Percentiles rank a stretch among this genome's conserved stretches.
Conservation (phyloP, 2,329 filamentous ascomycete genomes). For the Colletotrichum sublineola region DNA sequence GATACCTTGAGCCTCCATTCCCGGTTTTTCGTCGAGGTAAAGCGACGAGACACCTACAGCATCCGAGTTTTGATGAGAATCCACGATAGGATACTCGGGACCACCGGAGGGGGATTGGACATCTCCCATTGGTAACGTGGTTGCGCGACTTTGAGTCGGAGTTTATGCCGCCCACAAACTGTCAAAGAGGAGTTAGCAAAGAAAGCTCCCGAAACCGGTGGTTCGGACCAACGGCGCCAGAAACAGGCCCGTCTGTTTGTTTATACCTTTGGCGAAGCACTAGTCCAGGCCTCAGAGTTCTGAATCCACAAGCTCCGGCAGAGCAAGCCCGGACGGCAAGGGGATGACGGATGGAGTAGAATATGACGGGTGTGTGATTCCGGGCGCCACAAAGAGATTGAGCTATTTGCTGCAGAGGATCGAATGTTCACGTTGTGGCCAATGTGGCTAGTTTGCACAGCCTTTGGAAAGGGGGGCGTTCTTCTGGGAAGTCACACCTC, state of each 20-base stretch:
- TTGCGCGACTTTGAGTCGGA: constrained; percentile 16
- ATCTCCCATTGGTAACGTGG: constrained; percentile 52
- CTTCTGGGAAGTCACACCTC: constrained; percentile 36
- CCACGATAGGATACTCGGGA: constrained; percentile 42
- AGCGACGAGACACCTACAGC: constrained; percentile 31
- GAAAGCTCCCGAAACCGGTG: not conserved
- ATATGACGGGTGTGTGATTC: constrained; percentile 38
- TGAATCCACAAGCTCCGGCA: constrained; percentile 17
- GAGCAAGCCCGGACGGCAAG: constrained; percentile 25
- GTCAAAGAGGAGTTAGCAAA: constrained; percentile 23
- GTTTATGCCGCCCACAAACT: constrained; percentile 40
- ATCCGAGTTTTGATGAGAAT: constrained; percentile 40
- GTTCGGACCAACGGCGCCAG: constrained; percentile 23
- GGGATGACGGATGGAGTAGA: constrained; percentile 17
- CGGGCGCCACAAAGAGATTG: constrained; percentile 40
- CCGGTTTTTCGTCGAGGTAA: constrained; percentile 20
- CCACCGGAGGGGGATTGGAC: constrained; percentile 45
- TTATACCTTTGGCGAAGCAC: constrained; percentile 39
- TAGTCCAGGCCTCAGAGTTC: constrained; percentile 31
- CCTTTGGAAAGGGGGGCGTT: constrained; percentile 28
- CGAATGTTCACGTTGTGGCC: constrained; percentile 35
- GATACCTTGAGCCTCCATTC: constrained; percentile 40
- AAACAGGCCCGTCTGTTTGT: constrained; percentile 24
- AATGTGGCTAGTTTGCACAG: constrained; percentile 43
- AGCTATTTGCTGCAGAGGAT: constrained; percentile 42